phyloP scores from a whole-genome alignment of 2,329 filamentous ascomycete genomes.

The Pseudogymnoascus sp. region DNA sequence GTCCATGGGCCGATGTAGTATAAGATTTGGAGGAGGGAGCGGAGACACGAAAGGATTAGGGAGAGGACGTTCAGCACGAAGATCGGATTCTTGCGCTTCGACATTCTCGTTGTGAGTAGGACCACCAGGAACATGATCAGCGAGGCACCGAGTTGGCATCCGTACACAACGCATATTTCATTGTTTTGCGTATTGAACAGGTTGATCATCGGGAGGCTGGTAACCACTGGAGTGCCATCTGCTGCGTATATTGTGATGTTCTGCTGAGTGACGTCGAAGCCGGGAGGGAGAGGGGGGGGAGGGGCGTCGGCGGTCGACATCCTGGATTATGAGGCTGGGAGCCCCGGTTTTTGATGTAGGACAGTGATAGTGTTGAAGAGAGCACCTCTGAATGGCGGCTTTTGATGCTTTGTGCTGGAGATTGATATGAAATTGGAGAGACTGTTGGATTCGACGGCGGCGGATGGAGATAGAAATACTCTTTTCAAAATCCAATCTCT shows the following conservation, averaged over 20 bases:
- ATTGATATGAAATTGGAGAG: background rate
- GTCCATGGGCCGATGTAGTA: conserved; percentile 45
- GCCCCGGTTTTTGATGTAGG: background rate
- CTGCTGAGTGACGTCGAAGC: background rate
- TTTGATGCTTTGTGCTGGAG: background rate
- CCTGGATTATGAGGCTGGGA: no score
- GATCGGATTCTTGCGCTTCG: conserved; percentile 49
- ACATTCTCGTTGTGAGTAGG: conserved; percentile 46
- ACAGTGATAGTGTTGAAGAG: background rate
- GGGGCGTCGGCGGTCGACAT: background rate
- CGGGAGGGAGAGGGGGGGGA: background rate
- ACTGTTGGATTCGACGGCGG: background rate
- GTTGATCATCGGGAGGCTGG: background rate
- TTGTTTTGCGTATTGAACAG: conserved; percentile 25
- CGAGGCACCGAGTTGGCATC: conserved; percentile 51
- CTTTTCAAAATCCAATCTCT: background rate
- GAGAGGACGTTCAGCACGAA: conserved; percentile 53
- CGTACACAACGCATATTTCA: conserved; percentile 47
- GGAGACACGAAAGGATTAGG: conserved; percentile 45
- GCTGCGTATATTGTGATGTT: background rate
- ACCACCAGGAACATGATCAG: conserved; percentile 49
- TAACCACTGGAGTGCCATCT: background rate
- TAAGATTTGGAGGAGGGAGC: conserved; percentile 39
- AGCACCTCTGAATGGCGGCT: background rate
- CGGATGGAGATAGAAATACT: background rate